Conservation (phyloP, 108 stramenopile species). For the Skeletonema tropicum region DNA sequence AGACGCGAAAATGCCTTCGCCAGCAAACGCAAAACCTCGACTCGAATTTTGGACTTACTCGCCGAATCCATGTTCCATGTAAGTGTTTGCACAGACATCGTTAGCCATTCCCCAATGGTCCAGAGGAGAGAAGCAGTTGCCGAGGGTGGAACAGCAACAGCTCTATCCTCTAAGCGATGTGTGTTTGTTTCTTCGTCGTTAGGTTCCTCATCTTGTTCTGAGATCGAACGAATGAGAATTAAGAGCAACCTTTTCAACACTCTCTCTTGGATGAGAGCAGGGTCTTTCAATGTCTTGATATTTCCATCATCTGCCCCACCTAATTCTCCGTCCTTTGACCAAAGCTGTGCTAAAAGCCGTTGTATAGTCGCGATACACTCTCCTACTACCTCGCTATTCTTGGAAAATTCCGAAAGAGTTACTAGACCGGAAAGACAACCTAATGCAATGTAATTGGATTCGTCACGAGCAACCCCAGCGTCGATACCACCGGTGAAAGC, state of each 20-base stretch:
- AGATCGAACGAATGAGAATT: constrained; percentile 66
- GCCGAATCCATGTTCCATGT: constrained; percentile 28
- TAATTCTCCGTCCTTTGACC: constrained; percentile 15
- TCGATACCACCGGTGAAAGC: constrained; percentile 52
- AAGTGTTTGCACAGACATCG: constrained; percentile 22
- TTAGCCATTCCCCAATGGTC: constrained; percentile 79
- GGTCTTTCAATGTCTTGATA: constrained; percentile 52
- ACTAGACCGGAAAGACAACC: constrained; percentile 89
- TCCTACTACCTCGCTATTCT: constrained; percentile 83
- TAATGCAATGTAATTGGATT: constrained; percentile 80
- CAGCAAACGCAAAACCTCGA: constrained; percentile 88
- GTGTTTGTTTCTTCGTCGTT: constrained; percentile 44
- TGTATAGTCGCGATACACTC: constrained; percentile 91
- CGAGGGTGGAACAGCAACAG: constrained; percentile 54
- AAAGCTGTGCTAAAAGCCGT: constrained; percentile 81
- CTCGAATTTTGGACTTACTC: constrained; percentile 51
- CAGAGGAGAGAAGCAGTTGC: constrained; percentile 75
- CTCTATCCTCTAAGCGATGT: constrained; percentile 27
- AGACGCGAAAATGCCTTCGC: constrained; percentile 75
- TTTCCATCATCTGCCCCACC: constrained; percentile 22
- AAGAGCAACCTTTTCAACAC: constrained; percentile 70
- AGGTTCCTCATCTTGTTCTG: constrained; percentile 40
- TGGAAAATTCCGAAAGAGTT: constrained; percentile 72
- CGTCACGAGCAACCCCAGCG: constrained; percentile 41
- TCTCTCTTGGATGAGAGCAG: constrained; percentile 62